Conservation (phyloP, 2,329 filamentous ascomycete genomes). For the Aspergillus proliferans region DNA sequence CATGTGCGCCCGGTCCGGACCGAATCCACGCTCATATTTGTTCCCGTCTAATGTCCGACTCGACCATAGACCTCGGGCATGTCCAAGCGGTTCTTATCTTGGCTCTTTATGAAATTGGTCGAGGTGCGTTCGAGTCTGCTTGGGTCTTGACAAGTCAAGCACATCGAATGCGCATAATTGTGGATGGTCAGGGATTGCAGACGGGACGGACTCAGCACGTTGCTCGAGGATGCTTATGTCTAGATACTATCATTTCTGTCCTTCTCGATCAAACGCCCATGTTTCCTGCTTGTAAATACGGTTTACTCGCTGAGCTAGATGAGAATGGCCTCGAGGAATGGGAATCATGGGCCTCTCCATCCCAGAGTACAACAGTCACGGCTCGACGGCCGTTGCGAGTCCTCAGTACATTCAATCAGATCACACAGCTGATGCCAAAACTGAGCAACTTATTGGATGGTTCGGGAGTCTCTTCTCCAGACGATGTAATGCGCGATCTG, state of each 20-base stretch:
- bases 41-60: constrained; percentile 20
- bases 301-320: constrained; percentile 2
- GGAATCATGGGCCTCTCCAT: constrained; percentile 10
- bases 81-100: constrained; percentile 50
- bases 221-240: constrained; percentile 9
- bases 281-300: constrained; percentile 6
- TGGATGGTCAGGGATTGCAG: neutral
- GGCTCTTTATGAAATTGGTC: constrained; percentile 52
- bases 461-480: too few species aligned
- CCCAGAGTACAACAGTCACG: neutral
- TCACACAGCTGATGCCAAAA: constrained; percentile 7
- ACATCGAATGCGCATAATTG: constrained; percentile 37
- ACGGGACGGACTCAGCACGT: constrained; percentile 7
- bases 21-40: constrained; percentile 7
- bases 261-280: constrained; percentile 5
- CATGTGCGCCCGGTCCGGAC: neutral
- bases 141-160: constrained; percentile 56
- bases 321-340: constrained; percentile 16
- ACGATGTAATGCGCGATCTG: too few species aligned
- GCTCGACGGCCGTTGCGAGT: constrained; percentile 6
- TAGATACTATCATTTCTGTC: constrained; percentile 12
- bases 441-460: constrained; percentile 1
- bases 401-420: constrained; percentile 11
- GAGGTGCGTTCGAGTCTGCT: constrained; percentile 46
- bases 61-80: constrained; percentile 41